phyloP scores from a whole-genome alignment of 2,329 filamentous ascomycete genomes.

The Plenodomus lindquistii region DNA sequence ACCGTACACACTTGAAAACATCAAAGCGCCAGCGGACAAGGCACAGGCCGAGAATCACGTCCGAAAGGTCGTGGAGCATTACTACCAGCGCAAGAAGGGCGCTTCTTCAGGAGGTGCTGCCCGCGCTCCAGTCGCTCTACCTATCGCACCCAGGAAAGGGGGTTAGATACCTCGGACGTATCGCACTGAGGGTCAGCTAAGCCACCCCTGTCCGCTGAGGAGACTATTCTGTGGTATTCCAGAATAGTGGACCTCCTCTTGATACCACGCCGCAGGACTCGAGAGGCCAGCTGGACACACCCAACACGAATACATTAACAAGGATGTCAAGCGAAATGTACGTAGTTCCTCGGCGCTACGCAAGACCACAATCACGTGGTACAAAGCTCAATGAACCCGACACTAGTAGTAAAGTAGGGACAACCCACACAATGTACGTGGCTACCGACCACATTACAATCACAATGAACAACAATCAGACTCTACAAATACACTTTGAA shows the following conservation, averaged over 20 bases:
- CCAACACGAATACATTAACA: neutral
- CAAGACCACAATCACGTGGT: neutral
- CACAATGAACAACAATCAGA: neutral
- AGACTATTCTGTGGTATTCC: too few species aligned
- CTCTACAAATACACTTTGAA: neutral
- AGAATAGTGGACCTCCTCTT: too few species aligned
- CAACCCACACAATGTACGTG: neutral
- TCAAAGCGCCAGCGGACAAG: slow-evolving; percentile 51
- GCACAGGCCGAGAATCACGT: slow-evolving; percentile 48
- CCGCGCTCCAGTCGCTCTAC: slow-evolving; percentile 34
- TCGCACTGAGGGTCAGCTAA: neutral
- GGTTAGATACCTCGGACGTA: slow-evolving; percentile 10
- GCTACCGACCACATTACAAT: neutral
- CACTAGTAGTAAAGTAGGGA: neutral
- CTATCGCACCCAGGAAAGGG: slow-evolving; percentile 37
- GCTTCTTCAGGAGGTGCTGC: slow-evolving; percentile 17
- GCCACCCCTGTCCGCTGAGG: neutral
- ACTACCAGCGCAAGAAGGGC: slow-evolving; percentile 48
- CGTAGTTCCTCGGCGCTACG: neutral
- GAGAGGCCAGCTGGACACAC: neutral
- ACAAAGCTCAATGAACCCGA: neutral
- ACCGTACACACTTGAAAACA: slow-evolving; percentile 62
- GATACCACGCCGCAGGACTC: neutral
- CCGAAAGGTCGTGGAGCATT: slow-evolving; percentile 52
- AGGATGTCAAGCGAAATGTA: neutral